Evolutionary conservation across 345 rosid genomes (phyloP).

Genomic region (Barbarea vulgaris): DNA sequence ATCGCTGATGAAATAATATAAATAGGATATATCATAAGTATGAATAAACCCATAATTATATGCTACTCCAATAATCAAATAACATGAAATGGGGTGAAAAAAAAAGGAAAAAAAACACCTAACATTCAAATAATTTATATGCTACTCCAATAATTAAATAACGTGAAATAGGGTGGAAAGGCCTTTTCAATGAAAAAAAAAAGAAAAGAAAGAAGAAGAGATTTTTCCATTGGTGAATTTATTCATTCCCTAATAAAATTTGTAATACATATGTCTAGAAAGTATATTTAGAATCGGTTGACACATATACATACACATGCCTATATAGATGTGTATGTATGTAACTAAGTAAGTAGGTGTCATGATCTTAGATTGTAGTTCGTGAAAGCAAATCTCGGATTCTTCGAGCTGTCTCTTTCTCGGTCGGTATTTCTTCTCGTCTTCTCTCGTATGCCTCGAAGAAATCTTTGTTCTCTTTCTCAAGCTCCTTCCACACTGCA

Average conservation of each 20-base stretch:
- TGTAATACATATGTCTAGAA: slow-evolving; percentile 9
- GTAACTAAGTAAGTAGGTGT: slow-evolving; percentile 1
- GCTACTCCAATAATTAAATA: background rate
- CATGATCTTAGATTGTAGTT: slow-evolving; percentile 34
- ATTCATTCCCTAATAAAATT: slow-evolving; percentile 15
- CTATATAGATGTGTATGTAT: slow-evolving; percentile 7
- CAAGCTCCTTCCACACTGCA: slow-evolving; percentile 92
- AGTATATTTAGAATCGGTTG: background rate
- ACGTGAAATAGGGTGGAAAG: background rate
- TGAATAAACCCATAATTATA: too few relatives aligned
- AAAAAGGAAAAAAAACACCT: too few relatives aligned
- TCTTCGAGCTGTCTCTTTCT: slow-evolving; percentile 49
- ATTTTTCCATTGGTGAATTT: background rate
- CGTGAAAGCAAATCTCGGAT: slow-evolving; percentile 45
- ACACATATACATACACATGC: slow-evolving; percentile 12
- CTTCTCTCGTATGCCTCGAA: slow-evolving; percentile 65
- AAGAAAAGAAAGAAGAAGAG: too few relatives aligned
- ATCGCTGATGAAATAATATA: too few relatives aligned
- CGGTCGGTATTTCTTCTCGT: slow-evolving; percentile 40
- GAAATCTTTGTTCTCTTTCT: slow-evolving; percentile 89
- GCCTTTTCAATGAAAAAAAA: background rate
- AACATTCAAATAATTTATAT: too few relatives aligned
- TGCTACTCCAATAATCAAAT: too few relatives aligned
- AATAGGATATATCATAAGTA: too few relatives aligned
- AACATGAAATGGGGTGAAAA: background rate